Conservation (phyloP, 345 rosid genomes). For the Boechera divaricarpa region DNA sequence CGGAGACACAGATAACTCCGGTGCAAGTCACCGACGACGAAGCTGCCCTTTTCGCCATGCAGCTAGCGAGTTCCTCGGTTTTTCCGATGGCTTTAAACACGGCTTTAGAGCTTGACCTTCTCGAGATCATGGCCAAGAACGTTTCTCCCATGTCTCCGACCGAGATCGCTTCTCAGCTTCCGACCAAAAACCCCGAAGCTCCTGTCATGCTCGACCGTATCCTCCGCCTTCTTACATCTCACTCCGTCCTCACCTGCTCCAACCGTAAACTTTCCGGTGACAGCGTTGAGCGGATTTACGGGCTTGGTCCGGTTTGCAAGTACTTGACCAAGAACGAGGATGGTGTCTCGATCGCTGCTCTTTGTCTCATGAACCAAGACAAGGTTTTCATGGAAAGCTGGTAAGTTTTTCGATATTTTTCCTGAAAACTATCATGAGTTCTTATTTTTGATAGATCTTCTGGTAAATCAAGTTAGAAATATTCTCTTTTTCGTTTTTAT, state of each 20-base stretch:
- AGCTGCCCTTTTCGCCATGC: too few species aligned
- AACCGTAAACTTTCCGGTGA: too few species aligned
- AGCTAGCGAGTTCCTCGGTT: constrained; percentile 71
- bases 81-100: constrained; percentile 88
- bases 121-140: constrained; percentile 74
- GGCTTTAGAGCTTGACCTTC: constrained; percentile 83
- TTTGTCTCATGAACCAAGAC: constrained; percentile 86
- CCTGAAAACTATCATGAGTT: background rate
- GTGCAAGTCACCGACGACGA: too few species aligned
- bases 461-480: background rate
- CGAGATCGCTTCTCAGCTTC: too few species aligned
- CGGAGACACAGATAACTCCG: too few species aligned
- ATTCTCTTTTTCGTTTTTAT: background rate
- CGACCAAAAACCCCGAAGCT: too few species aligned
- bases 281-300: constrained; percentile 61
- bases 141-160: background rate
- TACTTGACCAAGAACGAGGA: constrained; percentile 79
- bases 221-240: too few species aligned
- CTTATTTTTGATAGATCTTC: constrained; percentile 2
- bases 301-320: constrained; percentile 80
- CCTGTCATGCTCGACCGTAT: too few species aligned
- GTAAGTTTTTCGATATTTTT: constrained; percentile 45
- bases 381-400: constrained; percentile 96
- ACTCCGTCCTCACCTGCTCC: too few species aligned
- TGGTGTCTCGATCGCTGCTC: constrained; percentile 74